Evolutionary conservation across 2,329 filamentous ascomycete genomes (phyloP), one percentile per base, ranked within the genome.

Genomic region (Ophiobolus disseminans): DNA sequence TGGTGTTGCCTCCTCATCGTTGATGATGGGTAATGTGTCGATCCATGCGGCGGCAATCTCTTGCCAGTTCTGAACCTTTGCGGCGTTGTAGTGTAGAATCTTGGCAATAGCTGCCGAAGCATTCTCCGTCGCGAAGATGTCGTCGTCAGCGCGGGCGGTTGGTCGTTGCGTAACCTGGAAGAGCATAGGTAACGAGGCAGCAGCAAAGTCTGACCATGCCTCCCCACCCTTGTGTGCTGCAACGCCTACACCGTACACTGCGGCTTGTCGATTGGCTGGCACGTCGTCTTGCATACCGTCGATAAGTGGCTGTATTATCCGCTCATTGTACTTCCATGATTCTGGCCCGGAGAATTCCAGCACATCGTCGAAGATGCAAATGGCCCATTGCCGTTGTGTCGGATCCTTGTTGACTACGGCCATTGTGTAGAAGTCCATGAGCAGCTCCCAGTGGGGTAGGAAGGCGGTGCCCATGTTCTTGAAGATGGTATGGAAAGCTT

Each of bases 401-500:
- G 91, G 83, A 70, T 99, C 94, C 3, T 76, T 66, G 48, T 89
- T 94, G 32, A 83, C 84, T 57, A 96, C 86, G 73, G 97, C 97
- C 23, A 81, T 81, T 63, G 92, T 86, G 73, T 97, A 97, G 46
- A 91, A 96, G 9, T 82, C 79, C 73, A 96, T 85, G 19, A 99
- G 81, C 43, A 85, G 84, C 70, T 96, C 89, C 92, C 93, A 99
- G 32, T 90, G 81, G 4, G 86, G 88, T 44, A 99, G 81, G 80
- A 99, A 99, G 9, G 82, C 79, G 8, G 86, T 81, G 19, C 90
- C 90, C 71, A 97, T 91, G 77, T 96, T 92, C 80, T 97, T 97
- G 82, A 99, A 99, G 59, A 99, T 91, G 52, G 91, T 93, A 76
- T 99, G 94, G 83, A 96, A 99, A 0, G 94, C 93, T 80, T 99